These are phyloP conservation scores for Lichtheimia ornata DNA, from an alignment of 371 early-diverging fungal species.

Conservation along the genomic window DNA sequence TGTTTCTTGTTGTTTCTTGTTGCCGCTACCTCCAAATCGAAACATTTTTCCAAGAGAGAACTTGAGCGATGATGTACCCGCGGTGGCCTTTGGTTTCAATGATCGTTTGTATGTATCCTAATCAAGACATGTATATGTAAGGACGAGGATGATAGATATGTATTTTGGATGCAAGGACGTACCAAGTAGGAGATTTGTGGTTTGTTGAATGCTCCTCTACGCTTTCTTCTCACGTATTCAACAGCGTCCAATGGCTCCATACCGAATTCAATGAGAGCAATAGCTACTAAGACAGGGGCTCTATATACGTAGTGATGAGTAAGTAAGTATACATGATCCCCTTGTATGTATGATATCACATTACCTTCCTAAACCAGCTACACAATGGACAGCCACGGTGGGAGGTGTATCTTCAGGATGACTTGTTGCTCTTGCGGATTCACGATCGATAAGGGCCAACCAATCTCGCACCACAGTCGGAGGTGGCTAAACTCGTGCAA, in stretches of 20 bases:
- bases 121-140: not conserved
- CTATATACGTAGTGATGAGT: conserved; percentile 13
- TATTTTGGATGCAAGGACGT: conserved; percentile 6
- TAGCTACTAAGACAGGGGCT: conserved; percentile 73
- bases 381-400: conserved; percentile 84
- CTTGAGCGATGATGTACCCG: conserved; percentile 19
- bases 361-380: conserved; percentile 72
- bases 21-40: conserved; percentile 23
- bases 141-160: not conserved
- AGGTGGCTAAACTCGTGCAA: conserved; percentile 57
- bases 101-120: conserved; percentile 44
- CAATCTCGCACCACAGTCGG: conserved; percentile 65
- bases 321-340: too few species aligned
- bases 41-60: conserved; percentile 32
- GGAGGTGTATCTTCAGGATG: conserved; percentile 33
- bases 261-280: conserved; percentile 80
- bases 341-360: too few species aligned
- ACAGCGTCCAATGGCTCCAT: conserved; percentile 79
- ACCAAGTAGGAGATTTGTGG: conserved; percentile 75
- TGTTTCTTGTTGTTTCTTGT: conserved; percentile 17
- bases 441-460: conserved; percentile 64
- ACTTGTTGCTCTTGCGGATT: conserved; percentile 16
- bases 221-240: conserved; percentile 70
- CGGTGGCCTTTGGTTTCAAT: conserved; percentile 23
- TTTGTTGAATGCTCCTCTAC: conserved; percentile 83